These are phyloP conservation scores for Penicillium corylophilum DNA, from an alignment of 2,329 filamentous ascomycete genomes.

Conservation along the genomic window DNA sequence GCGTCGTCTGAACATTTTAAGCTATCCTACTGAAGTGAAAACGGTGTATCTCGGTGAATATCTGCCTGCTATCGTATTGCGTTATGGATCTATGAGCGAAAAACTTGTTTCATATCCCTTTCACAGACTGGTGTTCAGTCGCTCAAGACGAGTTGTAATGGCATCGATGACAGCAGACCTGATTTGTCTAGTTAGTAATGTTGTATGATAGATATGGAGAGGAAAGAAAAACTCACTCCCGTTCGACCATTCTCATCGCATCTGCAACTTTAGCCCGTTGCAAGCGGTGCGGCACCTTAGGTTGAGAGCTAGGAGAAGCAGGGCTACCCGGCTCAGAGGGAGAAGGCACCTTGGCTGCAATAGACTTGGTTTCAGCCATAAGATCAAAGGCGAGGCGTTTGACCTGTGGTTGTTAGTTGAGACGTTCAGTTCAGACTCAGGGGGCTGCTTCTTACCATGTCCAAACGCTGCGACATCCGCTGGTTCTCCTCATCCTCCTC, in stretches of 20 bases:
- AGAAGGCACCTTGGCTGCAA: slow-evolving; percentile 29
- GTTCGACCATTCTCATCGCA: slow-evolving; percentile 52
- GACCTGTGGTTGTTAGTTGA: slow-evolving; percentile 32
- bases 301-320: slow-evolving; percentile 29
- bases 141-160: slow-evolving; percentile 42
- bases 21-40: not conserved
- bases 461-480: slow-evolving; percentile 37
- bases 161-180: slow-evolving; percentile 46
- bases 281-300: slow-evolving; percentile 42
- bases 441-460: slow-evolving; percentile 35
- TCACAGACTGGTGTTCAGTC: slow-evolving; percentile 38
- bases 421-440: not conserved
- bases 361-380: slow-evolving; percentile 37
- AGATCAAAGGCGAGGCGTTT: slow-evolving; percentile 41
- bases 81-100: not conserved
- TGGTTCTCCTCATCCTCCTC: slow-evolving; percentile 23
- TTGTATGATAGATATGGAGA: not conserved
- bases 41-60: not conserved
- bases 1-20: not conserved
- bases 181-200: slow-evolving; percentile 10
- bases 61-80: not conserved
- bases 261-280: slow-evolving; percentile 48
- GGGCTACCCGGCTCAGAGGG: slow-evolving; percentile 29
- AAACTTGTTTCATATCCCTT: not conserved
- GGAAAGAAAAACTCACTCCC: slow-evolving; percentile 40